phyloP scores from a whole-genome alignment of 2,329 filamentous ascomycete genomes.

The Penicillium freii region DNA sequence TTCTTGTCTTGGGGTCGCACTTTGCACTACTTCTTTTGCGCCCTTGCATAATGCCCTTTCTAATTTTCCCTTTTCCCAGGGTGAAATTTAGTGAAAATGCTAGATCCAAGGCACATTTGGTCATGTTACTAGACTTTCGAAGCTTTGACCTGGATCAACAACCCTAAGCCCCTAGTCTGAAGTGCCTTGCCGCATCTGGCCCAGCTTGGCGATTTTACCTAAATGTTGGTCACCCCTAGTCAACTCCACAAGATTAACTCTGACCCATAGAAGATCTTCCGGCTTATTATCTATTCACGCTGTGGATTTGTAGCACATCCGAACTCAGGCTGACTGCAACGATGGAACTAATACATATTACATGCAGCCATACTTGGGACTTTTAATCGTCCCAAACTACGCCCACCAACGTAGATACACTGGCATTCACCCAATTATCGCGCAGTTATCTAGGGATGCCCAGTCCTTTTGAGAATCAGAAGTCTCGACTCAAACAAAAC shows the following conservation, averaged over 20 bases:
- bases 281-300: background rate
- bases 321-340: background rate
- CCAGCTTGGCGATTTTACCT: background rate
- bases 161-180: background rate
- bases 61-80: background rate
- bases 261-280: background rate
- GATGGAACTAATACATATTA: background rate
- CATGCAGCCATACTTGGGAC: background rate
- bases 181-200: constrained; percentile 4
- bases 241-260: background rate
- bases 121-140: background rate
- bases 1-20: background rate
- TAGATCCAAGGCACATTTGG: background rate
- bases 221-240: background rate
- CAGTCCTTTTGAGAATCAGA: background rate
- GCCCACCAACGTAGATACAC: background rate
- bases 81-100: background rate
- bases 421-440: background rate
- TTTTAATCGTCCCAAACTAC: background rate
- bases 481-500: background rate
- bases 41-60: constrained; percentile 1
- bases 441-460: background rate
- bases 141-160: constrained; percentile 2
- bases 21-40: background rate
- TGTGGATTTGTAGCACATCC: background rate